Evolutionary conservation across 192 early-diverging fungal species (phyloP).

Genomic region (Podila epicladia): DNA sequence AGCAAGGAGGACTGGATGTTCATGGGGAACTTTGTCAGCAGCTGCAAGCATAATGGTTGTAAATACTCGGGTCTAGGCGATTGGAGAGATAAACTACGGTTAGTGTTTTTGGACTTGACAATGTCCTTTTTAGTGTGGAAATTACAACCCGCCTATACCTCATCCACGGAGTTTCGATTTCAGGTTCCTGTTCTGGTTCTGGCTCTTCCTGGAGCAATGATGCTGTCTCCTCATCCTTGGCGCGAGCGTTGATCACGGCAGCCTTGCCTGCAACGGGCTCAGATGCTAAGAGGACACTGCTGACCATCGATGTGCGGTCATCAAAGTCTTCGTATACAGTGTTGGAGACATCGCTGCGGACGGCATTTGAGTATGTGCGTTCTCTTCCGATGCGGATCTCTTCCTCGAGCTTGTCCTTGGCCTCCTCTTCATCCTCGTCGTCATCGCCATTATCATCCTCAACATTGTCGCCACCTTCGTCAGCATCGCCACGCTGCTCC

Average conservation of each 20-base stretch:
- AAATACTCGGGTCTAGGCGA: conserved; percentile 33
- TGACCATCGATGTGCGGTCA: conserved; percentile 34
- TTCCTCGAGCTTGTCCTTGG: conserved; percentile 8
- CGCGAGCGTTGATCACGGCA: conserved; percentile 8
- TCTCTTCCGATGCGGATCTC: conserved; percentile 5
- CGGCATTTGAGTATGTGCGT: conserved; percentile 15
- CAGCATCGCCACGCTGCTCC: conserved; percentile 34
- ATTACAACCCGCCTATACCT: conserved; percentile 3
- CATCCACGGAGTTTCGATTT: conserved; percentile 43
- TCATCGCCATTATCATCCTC: background rate
- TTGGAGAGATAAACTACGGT: no score
- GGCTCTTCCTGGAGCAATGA: conserved; percentile 18
- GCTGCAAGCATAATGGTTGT: conserved; percentile 40
- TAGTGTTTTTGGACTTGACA: no score
- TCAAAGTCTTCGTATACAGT: conserved; percentile 36
- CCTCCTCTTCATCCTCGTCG: background rate
- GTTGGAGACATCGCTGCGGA: conserved; percentile 22
- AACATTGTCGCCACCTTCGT: background rate
- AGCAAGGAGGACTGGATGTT: conserved; percentile 47
- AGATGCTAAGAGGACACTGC: conserved; percentile 39
- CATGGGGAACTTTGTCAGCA: conserved; percentile 50
- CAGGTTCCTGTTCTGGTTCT: conserved; percentile 19
- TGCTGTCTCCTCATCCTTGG: conserved; percentile 19
- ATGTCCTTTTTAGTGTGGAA: background rate
- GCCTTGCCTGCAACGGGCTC: conserved; percentile 20